Evolutionary conservation across 148 eudicot genomes (phyloP).

Genomic region (Rhododendron molle): DNA sequence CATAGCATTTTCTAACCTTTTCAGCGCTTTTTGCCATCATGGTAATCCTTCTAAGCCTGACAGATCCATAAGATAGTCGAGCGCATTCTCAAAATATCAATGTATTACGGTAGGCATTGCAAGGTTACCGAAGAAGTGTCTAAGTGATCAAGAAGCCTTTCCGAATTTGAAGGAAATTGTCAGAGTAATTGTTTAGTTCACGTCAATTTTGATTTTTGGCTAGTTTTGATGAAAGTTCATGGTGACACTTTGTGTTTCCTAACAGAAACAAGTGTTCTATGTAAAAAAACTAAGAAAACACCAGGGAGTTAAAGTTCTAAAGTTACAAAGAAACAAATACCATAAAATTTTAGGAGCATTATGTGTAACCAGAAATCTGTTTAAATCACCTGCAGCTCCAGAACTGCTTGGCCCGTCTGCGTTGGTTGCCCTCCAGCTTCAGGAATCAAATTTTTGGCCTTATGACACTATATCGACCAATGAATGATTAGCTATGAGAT

Average conservation of each 20-base stretch:
- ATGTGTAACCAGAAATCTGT: conserved; percentile 9
- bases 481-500: conserved; percentile 8
- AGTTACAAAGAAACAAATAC: not conserved
- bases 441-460: conserved; percentile 97
- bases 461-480: conserved; percentile 67
- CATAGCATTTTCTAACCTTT: not conserved
- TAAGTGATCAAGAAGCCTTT: not conserved
- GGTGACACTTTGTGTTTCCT: not conserved
- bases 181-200: not conserved
- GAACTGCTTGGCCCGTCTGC: conserved; percentile 95
- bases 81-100: not conserved
- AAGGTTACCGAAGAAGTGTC: not conserved
- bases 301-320: not conserved
- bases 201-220: not conserved
- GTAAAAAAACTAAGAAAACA: not conserved
- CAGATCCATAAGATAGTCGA: not conserved
- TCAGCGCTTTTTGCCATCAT: not conserved
- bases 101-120: not conserved
- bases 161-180: not conserved
- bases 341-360: not conserved
- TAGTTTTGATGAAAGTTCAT: not conserved
- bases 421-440: conserved; percentile 98
- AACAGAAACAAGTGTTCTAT: not conserved
- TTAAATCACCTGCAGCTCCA: conserved; percentile 72
- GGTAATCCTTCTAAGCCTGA: not conserved